Conservation (phyloP, 1,284 basidiomycete genomes). For the Puccinia hordei region DNA sequence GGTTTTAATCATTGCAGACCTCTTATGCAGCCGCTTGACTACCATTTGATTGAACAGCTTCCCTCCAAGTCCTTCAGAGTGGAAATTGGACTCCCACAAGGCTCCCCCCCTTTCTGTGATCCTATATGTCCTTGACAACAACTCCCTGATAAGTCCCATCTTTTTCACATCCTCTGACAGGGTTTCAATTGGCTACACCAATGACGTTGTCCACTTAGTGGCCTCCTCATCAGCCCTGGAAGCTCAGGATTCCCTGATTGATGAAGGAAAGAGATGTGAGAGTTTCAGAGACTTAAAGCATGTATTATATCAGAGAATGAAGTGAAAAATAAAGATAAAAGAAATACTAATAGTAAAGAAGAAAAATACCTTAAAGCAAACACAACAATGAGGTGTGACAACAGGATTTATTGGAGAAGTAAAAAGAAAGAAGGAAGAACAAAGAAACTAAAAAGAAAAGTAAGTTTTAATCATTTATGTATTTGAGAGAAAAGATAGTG, state of each 20-base stretch:
- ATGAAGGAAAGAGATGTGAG: too few relatives aligned
- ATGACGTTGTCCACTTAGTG: constrained; percentile 18
- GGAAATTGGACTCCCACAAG: constrained; percentile 2
- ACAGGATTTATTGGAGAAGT: too few relatives aligned
- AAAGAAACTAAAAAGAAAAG: too few relatives aligned
- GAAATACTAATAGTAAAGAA: too few relatives aligned
- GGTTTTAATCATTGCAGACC: background rate
- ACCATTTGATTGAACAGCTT: background rate
- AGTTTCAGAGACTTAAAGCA: too few relatives aligned
- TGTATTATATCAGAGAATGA: too few relatives aligned
- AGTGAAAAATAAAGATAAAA: too few relatives aligned
- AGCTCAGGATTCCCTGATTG: background rate
- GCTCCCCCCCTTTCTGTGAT: constrained; percentile 8
- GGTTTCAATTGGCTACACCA: constrained; percentile 3
- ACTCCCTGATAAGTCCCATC: background rate
- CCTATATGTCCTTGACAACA: constrained; percentile 23
- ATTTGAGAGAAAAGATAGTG: too few relatives aligned
- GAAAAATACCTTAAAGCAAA: too few relatives aligned
- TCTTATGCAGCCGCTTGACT: background rate
- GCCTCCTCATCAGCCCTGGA: background rate
- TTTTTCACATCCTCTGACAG: background rate
- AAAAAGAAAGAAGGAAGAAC: too few relatives aligned
- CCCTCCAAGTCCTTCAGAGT: background rate
- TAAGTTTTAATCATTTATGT: too few relatives aligned
- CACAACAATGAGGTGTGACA: too few relatives aligned